Evolutionary conservation across 2,329 filamentous ascomycete genomes (phyloP), one percentile per base, ranked within the genome.

Genomic region (Fusarium multiceps): DNA sequence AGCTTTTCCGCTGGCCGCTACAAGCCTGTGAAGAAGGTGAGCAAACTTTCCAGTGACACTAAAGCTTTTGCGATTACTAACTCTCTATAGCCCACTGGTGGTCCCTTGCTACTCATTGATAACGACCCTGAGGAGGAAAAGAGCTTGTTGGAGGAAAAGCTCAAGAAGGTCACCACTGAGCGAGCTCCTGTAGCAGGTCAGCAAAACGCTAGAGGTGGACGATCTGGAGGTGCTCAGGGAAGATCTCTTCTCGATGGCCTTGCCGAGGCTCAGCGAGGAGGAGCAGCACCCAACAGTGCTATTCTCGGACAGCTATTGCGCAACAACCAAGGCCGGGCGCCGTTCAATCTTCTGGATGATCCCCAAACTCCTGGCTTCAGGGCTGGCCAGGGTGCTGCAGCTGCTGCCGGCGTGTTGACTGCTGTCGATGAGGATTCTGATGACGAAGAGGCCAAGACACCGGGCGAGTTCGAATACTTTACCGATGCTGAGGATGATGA

Each of bases 1-100:
- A 97, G 90, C 80, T 97, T 99, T 86, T 89, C 93, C 50, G 88
- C 93, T 69, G 92, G 93, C 47, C 90, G 97, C 74, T 99, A 98
- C 82, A 93, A 92, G 85, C 95, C 96, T 37, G 94, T 98, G 65
- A 89, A 89, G 81, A 87, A 97, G 89, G 93, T 95, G 83, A 79
- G 85, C 11, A 37, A 16, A 4, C 20, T 12, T 21, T 6, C 12
- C 18, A 23, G 20, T n/a, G 18, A 20, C 37, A 2, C 48, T 32
- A 7, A 42, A 55, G 7, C 30, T 7, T 41, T 18, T 34, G 13
- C 25, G 42, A 18, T 51, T 23, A 34, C 77, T 80, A 70, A 80
- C 63, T 12, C 20, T 49, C 18, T 27, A 13, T 75, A 97, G 92
- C 93, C 95, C 68, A 98, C 95, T 43, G 95, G 96, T 72, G 96